Percentiles rank a stretch among this genome's conserved stretches.
phyloP scores from a whole-genome alignment of 108 stramenopile genomes.

The Ochromonas danica region DNA sequence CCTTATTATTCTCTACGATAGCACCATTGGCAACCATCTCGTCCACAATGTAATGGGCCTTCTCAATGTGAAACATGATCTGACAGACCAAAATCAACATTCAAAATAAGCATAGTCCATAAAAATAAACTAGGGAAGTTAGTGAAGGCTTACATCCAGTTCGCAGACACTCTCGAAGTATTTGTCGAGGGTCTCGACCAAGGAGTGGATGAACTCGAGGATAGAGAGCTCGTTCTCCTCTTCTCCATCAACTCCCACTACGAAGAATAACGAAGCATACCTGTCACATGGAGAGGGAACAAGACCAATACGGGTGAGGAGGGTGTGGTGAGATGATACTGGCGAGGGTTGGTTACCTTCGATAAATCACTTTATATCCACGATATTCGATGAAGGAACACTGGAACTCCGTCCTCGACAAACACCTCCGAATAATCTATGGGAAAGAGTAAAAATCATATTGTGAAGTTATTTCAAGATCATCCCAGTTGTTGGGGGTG shows the following conservation, averaged over 20 bases:
- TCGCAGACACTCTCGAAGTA: conserved; percentile 63
- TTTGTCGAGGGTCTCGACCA: conserved; percentile 61
- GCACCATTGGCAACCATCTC: conserved; percentile 90
- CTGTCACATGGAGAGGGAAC: too few relatives aligned
- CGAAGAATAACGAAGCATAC: conserved; percentile 61
- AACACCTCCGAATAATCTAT: conserved; percentile 53
- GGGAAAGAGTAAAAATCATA: too few relatives aligned
- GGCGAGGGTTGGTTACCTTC: too few relatives aligned
- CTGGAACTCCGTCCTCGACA: conserved; percentile 56
- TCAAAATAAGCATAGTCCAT: too few relatives aligned
- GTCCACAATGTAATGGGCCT: conserved; percentile 59
- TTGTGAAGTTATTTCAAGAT: too few relatives aligned
- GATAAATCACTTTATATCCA: conserved; percentile 59
- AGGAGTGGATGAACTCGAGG: conserved; percentile 58
- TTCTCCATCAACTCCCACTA: conserved; percentile 53
- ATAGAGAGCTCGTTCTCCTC: conserved; percentile 57
- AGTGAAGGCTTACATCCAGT: conserved; percentile 42
- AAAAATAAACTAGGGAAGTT: too few relatives aligned
- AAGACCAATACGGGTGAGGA: background rate
- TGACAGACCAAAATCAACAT: too few relatives aligned
- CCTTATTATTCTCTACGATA: conserved; percentile 84
- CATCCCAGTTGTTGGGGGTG: too few relatives aligned
- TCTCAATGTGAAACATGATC: conserved; percentile 63
- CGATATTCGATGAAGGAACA: conserved; percentile 61
- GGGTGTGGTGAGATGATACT: too few relatives aligned